Base-by-base conservation (phyloP, 2,329 filamentous ascomycete genomes). In the Claviceps fusiformis region DNA sequence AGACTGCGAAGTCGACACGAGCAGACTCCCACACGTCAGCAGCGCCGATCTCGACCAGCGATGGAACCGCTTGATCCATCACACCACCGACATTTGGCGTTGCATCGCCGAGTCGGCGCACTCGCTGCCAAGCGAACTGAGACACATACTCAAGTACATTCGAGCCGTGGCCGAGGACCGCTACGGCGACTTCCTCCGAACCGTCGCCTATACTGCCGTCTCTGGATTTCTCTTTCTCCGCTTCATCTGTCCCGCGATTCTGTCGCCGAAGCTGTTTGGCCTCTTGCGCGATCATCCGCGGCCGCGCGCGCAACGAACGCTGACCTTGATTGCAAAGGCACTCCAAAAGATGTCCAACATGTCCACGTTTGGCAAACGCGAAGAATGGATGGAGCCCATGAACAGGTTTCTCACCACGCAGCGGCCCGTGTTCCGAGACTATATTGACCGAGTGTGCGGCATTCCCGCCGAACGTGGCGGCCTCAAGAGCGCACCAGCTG, bases 351-450 rank as follows among this genome's bases (percentile, higher is more conserved):
- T 97, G 56, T 89, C 90, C 19, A 96, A 96, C 67, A 78, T 96
- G 70, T 88, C 89, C 2, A 89, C 83, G 0, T 96, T 96, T 65
- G 92, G 92, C 45, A 91, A 87, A 65, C 95, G 95, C 67, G 92
- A 97, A 69, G 83, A 86, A n/a, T 97, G 90, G 89, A 96, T 97
- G 91, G 91, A 95, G 71, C 90, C 90, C 0, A 97, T 97, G 92
- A 97, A 96, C 65, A 81, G 80, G 47, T 96, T 96, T 63, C 73
- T 97, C 43, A 78, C 77, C 9, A 76, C 81, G 1, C 85, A 95
- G 64, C 82, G 90, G 24, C 79, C 85, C 62, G 81, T 87, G 44
- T 89, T 96, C 69, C 95, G 91, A 67, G 80, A 85, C 50, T 96
- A 91, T 62, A 86, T 96, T 57, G 91, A 97, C 65, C 78, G 82